Evolutionary conservation across 164 flowering plant species (phyloP), one percentile per base, ranked within the genome.

Genomic region (Vitis amurensis): DNA sequence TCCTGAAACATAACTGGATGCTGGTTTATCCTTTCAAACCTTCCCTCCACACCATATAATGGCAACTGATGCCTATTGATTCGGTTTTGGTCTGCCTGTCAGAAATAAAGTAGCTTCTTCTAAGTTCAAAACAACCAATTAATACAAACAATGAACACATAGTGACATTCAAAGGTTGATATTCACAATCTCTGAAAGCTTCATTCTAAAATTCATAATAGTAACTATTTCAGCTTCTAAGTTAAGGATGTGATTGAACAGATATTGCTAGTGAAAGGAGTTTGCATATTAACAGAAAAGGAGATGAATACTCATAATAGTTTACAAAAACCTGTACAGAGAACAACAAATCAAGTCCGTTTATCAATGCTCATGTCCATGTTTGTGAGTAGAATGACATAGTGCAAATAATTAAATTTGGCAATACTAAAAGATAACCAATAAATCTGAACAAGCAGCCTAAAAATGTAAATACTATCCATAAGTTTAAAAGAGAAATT

Each of bases 11-110:
- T 93, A 84, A 94, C 98, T 82, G 97, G 97, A 82, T 92, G 93
- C 76, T 91, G 85, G 65, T 93, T 95, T 69, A 93, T 90, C 91
- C 99, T 87, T 68, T 89, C 94, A 83, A 89, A 93, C 80, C 94
- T 86, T 80, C 95, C 92, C 77, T 88, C 91, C 59, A 91, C 86
- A 29, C 82, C 83, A 87, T 90, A 95, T 3, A 88, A 79, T 11
- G 99, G 98, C 69, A 82, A 29, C 70, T 88, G 97, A 60, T 85
- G 76, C 77, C 92, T 77, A 17, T 71, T 72, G n/a, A 87, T 83
- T 47, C 97, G 80, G 73, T 87, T 88, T 80, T 80, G 87, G 72
- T 94, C 99, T 77, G 95, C 91, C 98, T 93, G 84, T 65, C 50
- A 65, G n/a, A 50, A 69, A 72, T 15, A 48, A 67, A 55, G 49